Evolutionary conservation across 2,329 filamentous ascomycete species (phyloP).

Genomic region (Alternaria longipes): DNA sequence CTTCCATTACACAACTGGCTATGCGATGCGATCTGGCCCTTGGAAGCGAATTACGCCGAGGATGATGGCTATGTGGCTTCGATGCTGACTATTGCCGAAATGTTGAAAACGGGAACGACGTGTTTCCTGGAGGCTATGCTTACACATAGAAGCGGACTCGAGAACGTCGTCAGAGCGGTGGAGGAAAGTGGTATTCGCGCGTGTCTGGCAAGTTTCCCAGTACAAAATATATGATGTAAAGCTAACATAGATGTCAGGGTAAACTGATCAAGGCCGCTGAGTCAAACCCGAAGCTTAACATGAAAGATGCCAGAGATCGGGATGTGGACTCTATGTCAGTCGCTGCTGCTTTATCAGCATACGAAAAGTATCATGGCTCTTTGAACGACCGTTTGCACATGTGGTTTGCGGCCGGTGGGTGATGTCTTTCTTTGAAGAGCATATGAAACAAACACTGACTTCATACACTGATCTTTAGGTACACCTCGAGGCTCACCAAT

Average conservation of each 20-base stretch:
- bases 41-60: conserved; percentile 48
- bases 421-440: no score
- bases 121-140: conserved; percentile 52
- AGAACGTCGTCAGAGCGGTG: conserved; percentile 40
- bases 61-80: conserved; percentile 49
- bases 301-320: conserved; percentile 51
- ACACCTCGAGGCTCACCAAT: conserved; percentile 58
- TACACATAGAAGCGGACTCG: conserved; percentile 42
- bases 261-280: conserved; percentile 53
- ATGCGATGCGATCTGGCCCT: conserved; percentile 50
- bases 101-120: conserved; percentile 52
- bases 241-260: conserved; percentile 27
- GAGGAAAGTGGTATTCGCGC: conserved; percentile 47
- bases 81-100: conserved; percentile 48
- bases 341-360: conserved; percentile 42
- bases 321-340: conserved; percentile 51
- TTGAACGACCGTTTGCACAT: conserved; percentile 57
- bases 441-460: no score
- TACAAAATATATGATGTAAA: neutral
- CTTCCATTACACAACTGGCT: conserved; percentile 36
- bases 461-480: conserved; percentile 16
- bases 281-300: conserved; percentile 44
- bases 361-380: conserved; percentile 42
- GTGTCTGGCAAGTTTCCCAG: conserved; percentile 25
- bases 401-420: conserved; percentile 55